These are phyloP conservation scores for Xylaria sp. DNA, from an alignment of 2,329 filamentous ascomycete species.

Conservation along the genomic window DNA sequence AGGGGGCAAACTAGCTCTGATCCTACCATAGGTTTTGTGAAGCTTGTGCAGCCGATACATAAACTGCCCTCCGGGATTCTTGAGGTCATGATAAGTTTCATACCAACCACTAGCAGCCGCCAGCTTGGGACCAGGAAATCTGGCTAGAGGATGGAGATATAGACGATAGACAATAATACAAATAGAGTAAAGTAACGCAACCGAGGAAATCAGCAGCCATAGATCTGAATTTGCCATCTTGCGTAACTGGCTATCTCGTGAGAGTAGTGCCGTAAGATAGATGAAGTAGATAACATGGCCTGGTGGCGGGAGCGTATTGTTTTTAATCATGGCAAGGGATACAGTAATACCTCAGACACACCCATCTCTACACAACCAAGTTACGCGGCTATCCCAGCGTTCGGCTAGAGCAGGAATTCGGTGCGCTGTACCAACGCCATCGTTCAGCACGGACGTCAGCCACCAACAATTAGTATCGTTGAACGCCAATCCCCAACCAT, in stretches of 20 bases:
- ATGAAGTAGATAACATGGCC: background rate
- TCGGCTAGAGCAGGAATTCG: conserved; percentile 1
- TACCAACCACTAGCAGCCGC: conserved; percentile 40
- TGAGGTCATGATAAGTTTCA: conserved; percentile 47
- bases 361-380: background rate
- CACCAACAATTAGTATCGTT: background rate
- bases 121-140: conserved; percentile 46
- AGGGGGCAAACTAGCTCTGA: background rate
- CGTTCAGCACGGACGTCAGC: conserved; percentile 1
- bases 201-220: conserved; percentile 12
- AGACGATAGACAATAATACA: conserved; percentile 40
- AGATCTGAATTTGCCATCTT: conserved; percentile 15
- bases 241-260: background rate
- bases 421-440: background rate
- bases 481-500: conserved; percentile 3
- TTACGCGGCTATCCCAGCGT: background rate
- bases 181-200: conserved; percentile 24
- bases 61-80: conserved; percentile 53
- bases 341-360: background rate
- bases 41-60: conserved; percentile 28
- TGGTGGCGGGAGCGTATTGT: background rate
- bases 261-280: background rate
- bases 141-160: conserved; percentile 43
- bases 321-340: background rate
- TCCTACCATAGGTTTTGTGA: conserved; percentile 35